A percentile compares a stretch with the other conserved stretches of the same genome.
Conservation (phyloP, 495 filamentous ascomycete species). For the Aspergillus egyptiacus region DNA sequence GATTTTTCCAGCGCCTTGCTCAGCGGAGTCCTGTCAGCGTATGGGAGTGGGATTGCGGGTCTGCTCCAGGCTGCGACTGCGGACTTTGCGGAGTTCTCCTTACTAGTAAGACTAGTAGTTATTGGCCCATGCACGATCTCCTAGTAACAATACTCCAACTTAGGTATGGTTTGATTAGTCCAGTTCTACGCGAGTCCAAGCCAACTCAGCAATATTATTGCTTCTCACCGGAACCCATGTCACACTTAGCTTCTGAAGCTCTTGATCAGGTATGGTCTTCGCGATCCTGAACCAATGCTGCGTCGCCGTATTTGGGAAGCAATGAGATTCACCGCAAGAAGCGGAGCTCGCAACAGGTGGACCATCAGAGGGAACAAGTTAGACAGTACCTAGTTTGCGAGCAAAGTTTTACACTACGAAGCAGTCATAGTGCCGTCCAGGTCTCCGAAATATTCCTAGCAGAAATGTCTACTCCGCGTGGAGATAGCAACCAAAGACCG, state of each 20-base stretch:
- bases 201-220: slow-evolving; percentile 1
- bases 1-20: background rate
- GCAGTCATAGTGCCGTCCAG: too few species aligned
- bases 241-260: background rate
- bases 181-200: too few species aligned
- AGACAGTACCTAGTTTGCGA: background rate
- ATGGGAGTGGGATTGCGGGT: slow-evolving; percentile 5
- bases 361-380: background rate
- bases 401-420: too few species aligned
- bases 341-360: background rate
- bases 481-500: background rate
- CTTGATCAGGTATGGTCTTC: background rate
- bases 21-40: slow-evolving; percentile 3
- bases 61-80: slow-evolving; percentile 6
- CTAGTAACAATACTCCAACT: background rate
- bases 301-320: background rate
- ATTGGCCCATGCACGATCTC: background rate
- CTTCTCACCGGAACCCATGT: background rate
- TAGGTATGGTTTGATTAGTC: too few species aligned
- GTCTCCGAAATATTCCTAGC: too few species aligned
- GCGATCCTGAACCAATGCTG: background rate
- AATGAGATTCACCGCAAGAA: background rate
- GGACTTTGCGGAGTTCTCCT: too few species aligned
- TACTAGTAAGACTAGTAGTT: too few species aligned
- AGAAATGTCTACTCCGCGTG: too few species aligned